A percentile compares a stretch with the other conserved stretches of the same genome.
Evolutionary conservation across 139 green algal species (phyloP).

Genomic region (Chlorella sorokiniana): DNA sequence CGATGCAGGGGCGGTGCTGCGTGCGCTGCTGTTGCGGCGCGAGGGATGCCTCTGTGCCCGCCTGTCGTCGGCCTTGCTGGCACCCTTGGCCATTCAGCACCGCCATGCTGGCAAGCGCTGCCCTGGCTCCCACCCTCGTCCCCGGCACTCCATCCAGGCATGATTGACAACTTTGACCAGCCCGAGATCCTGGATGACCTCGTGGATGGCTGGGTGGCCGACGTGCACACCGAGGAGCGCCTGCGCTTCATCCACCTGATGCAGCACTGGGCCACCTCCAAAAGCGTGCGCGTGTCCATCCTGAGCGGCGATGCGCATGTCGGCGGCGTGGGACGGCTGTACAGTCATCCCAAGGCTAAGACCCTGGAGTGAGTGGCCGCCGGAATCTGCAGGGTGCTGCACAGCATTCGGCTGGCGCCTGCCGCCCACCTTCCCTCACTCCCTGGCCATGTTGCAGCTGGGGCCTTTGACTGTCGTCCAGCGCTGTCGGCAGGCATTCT

Average conservation of each 20-base stretch:
- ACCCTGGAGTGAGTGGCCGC: not conserved
- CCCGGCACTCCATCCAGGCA: not conserved
- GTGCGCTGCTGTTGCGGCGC: too few species aligned
- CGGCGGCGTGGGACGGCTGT: conserved; percentile 47
- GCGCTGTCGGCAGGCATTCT: not conserved
- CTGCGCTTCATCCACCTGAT: conserved; percentile 47
- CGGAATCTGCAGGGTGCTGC: too few species aligned
- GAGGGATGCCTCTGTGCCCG: too few species aligned
- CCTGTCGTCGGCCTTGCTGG: too few species aligned
- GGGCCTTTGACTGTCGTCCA: conserved; percentile 14
- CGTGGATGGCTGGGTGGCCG: conserved; percentile 45
- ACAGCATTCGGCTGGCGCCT: not conserved
- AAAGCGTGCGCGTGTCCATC: conserved; percentile 40
- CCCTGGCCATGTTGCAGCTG: not conserved
- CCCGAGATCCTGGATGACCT: conserved; percentile 49
- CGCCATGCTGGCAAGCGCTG: not conserved
- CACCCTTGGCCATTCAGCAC: not conserved
- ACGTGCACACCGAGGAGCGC: conserved; percentile 44
- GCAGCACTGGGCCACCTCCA: conserved; percentile 31
- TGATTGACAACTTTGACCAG: conserved; percentile 36
- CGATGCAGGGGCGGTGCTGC: too few species aligned
- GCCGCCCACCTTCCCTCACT: not conserved
- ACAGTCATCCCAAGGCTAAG: conserved; percentile 34
- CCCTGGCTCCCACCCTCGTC: not conserved
- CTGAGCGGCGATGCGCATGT: conserved; percentile 49